These are phyloP conservation scores for Lenwebbia sp. DNA, from an alignment of 345 rosid species.

Conservation along the genomic window DNA sequence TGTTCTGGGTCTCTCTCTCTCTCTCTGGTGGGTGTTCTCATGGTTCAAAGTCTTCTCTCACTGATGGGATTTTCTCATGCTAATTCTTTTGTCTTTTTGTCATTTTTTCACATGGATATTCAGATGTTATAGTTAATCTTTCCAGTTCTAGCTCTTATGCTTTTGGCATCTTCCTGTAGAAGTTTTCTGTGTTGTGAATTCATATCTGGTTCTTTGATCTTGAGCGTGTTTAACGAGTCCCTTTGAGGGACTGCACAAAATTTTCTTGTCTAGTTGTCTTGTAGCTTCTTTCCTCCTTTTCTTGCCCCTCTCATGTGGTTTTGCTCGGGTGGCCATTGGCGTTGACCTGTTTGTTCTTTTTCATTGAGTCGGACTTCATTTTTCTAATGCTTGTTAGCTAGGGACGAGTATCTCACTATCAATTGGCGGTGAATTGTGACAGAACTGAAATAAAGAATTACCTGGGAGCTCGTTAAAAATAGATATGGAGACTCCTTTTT, in stretches of 20 bases:
- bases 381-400: background rate
- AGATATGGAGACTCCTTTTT: background rate
- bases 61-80: background rate
- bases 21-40: background rate
- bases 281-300: background rate
- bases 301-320: background rate
- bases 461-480: background rate
- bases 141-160: background rate
- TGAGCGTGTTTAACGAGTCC: background rate
- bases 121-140: background rate
- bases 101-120: background rate
- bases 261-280: background rate
- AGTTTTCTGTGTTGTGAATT: background rate
- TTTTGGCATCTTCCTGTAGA: background rate
- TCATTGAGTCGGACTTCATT: background rate
- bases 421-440: background rate
- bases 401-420: background rate
- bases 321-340: background rate
- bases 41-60: background rate
- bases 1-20: background rate
- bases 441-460: background rate
- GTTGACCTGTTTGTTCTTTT: background rate
- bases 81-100: background rate
- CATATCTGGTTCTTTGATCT: background rate
- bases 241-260: background rate